These are phyloP conservation scores for Solanum piurae DNA, from an alignment of 257 asterid species.

Conservation along the genomic window DNA sequence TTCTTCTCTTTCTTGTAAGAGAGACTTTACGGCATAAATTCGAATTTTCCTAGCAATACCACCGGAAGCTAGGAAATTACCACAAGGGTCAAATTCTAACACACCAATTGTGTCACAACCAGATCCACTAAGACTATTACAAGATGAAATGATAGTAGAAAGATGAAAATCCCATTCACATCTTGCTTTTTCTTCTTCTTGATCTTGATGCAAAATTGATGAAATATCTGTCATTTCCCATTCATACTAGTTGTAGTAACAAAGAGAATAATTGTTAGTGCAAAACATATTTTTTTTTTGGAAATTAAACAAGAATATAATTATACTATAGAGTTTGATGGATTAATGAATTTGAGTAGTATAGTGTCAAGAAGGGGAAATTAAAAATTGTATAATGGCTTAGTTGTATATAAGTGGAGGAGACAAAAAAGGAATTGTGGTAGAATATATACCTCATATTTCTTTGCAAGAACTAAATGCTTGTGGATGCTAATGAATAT, in stretches of 20 bases:
- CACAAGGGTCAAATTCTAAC: constrained; percentile 53
- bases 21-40: constrained; percentile 29
- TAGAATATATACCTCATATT: not conserved
- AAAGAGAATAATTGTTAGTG: not conserved
- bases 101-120: constrained; percentile 71
- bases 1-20: not conserved
- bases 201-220: not conserved
- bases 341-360: not conserved
- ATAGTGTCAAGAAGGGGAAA: not conserved
- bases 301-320: not conserved
- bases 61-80: constrained; percentile 55
- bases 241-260: not conserved
- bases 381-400: not conserved
- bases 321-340: not conserved
- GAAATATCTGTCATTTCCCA: constrained; percentile 2
- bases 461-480: not conserved
- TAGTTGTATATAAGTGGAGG: not conserved
- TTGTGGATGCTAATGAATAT: not conserved
- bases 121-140: not conserved
- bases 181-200: constrained; percentile 18
- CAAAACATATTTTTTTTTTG: not conserved
- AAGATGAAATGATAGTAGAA: constrained; percentile 40
- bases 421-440: not conserved
- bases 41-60: constrained; percentile 79
- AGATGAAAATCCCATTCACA: constrained; percentile 77